phyloP scores from a whole-genome alignment of 1,284 basidiomycete genomes.

The Mycosarcoma maydis region DNA sequence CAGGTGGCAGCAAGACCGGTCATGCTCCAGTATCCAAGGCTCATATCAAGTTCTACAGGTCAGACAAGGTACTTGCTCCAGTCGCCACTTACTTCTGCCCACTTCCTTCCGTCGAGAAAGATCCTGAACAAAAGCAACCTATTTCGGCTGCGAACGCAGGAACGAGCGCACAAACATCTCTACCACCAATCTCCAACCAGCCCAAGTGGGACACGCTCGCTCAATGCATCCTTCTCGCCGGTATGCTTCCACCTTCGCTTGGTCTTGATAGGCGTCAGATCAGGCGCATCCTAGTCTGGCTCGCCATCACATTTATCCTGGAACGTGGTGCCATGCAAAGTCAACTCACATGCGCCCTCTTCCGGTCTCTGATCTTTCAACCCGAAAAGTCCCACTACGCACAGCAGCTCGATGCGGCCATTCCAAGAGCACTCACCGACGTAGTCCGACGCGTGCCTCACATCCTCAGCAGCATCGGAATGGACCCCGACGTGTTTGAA shows the following conservation, averaged over 20 bases:
- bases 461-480: slow-evolving; percentile 21
- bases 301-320: slow-evolving; percentile 16
- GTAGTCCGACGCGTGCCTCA: slow-evolving; percentile 15
- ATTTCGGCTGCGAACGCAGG: not conserved
- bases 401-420: slow-evolving; percentile 2
- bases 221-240: slow-evolving; percentile 17
- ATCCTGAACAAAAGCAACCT: not conserved
- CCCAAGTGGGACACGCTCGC: slow-evolving; percentile 9
- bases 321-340: slow-evolving; percentile 13
- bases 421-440: slow-evolving; percentile 8
- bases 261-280: slow-evolving; percentile 11
- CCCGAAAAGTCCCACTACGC: not conserved
- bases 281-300: slow-evolving; percentile 31
- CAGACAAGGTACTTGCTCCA: slow-evolving; percentile 14
- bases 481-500: slow-evolving; percentile 17
- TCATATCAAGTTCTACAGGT: slow-evolving; percentile 16
- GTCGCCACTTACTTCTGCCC: slow-evolving; percentile 8
- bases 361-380: slow-evolving; percentile 10
- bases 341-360: slow-evolving; percentile 8
- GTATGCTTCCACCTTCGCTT: slow-evolving; percentile 15
- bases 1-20: not conserved
- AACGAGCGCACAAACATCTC: not conserved
- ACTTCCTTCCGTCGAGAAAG: slow-evolving; percentile 1
- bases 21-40: not conserved
- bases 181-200: not conserved